These are phyloP conservation scores for Yarrowia porcina DNA, from an alignment of 805 yeast genomes.

Conservation along the genomic window DNA sequence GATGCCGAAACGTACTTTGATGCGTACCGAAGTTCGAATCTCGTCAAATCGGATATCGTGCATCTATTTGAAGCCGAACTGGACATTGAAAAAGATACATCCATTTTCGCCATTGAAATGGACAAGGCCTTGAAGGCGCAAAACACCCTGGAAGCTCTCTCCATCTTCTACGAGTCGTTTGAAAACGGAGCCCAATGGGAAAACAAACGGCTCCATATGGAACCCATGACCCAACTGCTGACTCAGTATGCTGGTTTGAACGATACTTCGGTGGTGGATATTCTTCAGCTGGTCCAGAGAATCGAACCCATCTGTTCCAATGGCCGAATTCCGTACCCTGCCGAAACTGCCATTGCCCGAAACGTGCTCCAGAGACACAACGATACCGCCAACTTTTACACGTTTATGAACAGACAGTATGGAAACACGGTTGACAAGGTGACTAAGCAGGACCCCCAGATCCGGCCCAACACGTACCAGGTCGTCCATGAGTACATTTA, in stretches of 20 bases:
- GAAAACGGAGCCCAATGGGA: constrained; percentile 48
- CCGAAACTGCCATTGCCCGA: constrained; percentile 38
- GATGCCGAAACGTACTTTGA: constrained; percentile 34
- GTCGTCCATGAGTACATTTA: constrained; percentile 48
- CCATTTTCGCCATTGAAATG: constrained; percentile 41
- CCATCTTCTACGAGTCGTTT: constrained; percentile 40
- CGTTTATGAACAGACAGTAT: constrained; percentile 43
- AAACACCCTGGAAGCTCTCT: constrained; percentile 38
- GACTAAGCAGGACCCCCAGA: background rate
- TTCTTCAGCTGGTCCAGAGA: constrained; percentile 34
- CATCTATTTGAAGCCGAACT: constrained; percentile 38
- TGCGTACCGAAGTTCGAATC: constrained; percentile 33
- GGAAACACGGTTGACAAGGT: constrained; percentile 33
- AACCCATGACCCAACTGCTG: constrained; percentile 22
- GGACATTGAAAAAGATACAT: constrained; percentile 40
- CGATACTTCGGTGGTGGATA: constrained; percentile 5
- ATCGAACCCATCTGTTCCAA: constrained; percentile 34
- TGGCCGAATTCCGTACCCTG: constrained; percentile 38
- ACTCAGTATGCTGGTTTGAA: background rate
- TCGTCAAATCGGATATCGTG: constrained; percentile 28
- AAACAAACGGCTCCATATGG: constrained; percentile 30
- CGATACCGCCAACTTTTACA: constrained; percentile 43
- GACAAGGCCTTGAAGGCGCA: constrained; percentile 36
- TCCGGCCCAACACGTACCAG: constrained; percentile 32
- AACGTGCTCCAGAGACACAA: constrained; percentile 36